Evolutionary conservation across 106 monocot species (phyloP).

Genomic region (Dendrobium catenatum): DNA sequence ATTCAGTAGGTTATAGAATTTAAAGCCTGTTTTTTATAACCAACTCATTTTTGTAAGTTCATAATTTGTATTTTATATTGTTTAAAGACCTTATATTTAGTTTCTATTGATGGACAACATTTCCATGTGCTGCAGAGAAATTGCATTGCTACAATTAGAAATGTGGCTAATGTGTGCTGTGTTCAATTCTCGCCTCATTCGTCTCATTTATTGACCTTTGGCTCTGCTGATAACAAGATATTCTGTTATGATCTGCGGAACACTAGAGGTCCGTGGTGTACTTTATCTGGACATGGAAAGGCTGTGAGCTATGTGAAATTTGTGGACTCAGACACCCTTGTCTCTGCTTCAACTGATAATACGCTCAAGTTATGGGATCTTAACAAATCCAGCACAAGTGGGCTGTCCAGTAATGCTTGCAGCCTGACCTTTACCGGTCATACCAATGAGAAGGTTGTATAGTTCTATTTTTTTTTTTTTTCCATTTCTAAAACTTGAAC

Average conservation of each 20-base stretch:
- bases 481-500: background rate
- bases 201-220: constrained; percentile 84
- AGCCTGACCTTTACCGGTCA: constrained; percentile 76
- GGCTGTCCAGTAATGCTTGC: constrained; percentile 57
- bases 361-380: constrained; percentile 96
- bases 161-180: constrained; percentile 83
- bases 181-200: constrained; percentile 84
- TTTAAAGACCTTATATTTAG: background rate
- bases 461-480: background rate
- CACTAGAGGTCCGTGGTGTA: constrained; percentile 87
- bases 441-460: constrained; percentile 86
- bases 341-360: constrained; percentile 93
- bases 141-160: constrained; percentile 60
- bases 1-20: background rate
- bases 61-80: background rate
- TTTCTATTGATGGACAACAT: background rate
- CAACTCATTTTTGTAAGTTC: background rate
- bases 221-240: constrained; percentile 85
- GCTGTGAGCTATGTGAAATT: constrained; percentile 96
- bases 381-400: constrained; percentile 47
- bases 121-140: constrained; percentile 38
- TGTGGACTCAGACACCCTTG: constrained; percentile 62
- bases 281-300: constrained; percentile 72
- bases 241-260: constrained; percentile 83
- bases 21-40: background rate